A percentile compares a stretch with the other conserved stretches of the same genome.
Conservation (phyloP, 1,284 basidiomycete genomes). For the Leccinum holopus region DNA sequence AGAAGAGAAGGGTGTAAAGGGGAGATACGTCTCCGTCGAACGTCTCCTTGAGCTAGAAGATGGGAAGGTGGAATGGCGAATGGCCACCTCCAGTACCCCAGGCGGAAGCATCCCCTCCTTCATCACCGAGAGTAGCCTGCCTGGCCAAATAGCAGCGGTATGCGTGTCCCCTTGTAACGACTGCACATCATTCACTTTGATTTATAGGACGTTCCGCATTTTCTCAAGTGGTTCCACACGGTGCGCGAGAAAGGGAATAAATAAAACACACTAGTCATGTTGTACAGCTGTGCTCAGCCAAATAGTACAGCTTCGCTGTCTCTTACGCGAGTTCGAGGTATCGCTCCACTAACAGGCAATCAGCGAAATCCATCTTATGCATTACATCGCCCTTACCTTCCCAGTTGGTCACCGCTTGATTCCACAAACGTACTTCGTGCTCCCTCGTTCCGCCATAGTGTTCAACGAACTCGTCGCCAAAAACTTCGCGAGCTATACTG, state of each 20-base stretch:
- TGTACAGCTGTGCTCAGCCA: background rate
- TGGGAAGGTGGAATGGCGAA: constrained; percentile 71
- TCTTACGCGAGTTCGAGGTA: constrained; percentile 76
- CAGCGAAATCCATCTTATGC: constrained; percentile 8
- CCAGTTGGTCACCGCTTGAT: constrained; percentile 90
- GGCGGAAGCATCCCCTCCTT: constrained; percentile 68
- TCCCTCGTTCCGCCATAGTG: constrained; percentile 91
- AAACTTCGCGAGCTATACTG: constrained; percentile 82
- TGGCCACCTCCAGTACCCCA: constrained; percentile 74
- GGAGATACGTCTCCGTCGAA: constrained; percentile 70
- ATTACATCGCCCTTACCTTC: constrained; percentile 60
- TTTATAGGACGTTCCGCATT: constrained; percentile 65
- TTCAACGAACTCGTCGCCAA: constrained; percentile 89
- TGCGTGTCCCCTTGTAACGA: constrained; percentile 12
- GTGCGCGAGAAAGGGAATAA: constrained; percentile 22
- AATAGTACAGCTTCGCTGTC: background rate
- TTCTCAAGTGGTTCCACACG: constrained; percentile 47
- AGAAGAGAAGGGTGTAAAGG: constrained; percentile 67
- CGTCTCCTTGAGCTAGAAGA: constrained; percentile 59
- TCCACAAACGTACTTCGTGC: constrained; percentile 86
- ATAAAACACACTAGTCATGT: constrained; percentile 31
- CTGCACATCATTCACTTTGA: constrained; percentile 7
- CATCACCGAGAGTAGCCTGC: constrained; percentile 56
- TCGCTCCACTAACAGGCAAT: constrained; percentile 62
- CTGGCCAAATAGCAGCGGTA: constrained; percentile 62